A percentile compares a stretch with the other conserved stretches of the same genome.
Evolutionary conservation across 441 rosid genomes (phyloP).

Genomic region (Pelargonium fulgidum): DNA sequence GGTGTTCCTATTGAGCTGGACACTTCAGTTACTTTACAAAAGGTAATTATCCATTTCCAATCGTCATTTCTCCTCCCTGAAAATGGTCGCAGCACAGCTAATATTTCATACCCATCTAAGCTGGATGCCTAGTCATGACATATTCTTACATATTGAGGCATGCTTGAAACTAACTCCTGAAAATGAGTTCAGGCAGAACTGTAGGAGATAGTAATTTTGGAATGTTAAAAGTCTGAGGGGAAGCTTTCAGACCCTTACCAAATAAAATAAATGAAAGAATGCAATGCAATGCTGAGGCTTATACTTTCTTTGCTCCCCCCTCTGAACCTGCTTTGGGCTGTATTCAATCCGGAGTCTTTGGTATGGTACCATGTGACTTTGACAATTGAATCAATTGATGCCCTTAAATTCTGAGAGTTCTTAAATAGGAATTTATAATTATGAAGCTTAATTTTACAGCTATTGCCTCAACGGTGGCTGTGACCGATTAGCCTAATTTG

Average conservation of each 20-base stretch:
- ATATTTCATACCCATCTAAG: background rate
- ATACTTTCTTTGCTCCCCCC: background rate
- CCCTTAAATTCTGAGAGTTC: background rate
- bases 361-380: background rate
- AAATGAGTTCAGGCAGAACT: slow-evolving; percentile 1
- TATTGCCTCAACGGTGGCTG: background rate
- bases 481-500: background rate
- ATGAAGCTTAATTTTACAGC: no score
- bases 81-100: background rate
- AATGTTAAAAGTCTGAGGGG: background rate
- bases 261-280: background rate
- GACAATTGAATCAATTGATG: background rate
- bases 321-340: background rate
- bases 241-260: background rate
- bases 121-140: slow-evolving; percentile 2
- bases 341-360: background rate
- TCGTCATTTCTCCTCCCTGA: background rate
- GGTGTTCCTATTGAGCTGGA: slow-evolving; percentile 77
- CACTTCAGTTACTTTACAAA: slow-evolving; percentile 54
- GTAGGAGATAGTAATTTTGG: background rate
- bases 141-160: background rate
- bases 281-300: background rate
- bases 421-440: background rate
- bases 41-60: slow-evolving; percentile 41
- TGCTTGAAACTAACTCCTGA: background rate